phyloP scores from a whole-genome alignment of 345 rosid species.

The Salix exigua region DNA sequence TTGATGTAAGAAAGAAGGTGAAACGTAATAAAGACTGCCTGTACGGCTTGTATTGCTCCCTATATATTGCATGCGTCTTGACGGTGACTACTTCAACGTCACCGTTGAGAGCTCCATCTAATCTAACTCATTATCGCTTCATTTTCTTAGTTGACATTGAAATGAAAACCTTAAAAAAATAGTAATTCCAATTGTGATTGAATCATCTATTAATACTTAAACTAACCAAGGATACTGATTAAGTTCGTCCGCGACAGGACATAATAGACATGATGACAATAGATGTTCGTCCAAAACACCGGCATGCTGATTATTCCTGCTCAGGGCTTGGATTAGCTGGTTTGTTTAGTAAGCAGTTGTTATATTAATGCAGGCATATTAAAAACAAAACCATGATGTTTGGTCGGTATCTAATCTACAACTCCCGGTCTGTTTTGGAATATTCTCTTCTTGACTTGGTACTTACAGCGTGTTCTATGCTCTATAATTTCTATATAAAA shows the following conservation, averaged over 20 bases:
- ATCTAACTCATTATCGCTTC: conserved; percentile 24
- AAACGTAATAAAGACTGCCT: background rate
- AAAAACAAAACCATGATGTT: conserved; percentile 37
- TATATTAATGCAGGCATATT: conserved; percentile 24
- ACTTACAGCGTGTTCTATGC: background rate
- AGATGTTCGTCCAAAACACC: conserved; percentile 29
- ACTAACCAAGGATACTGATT: background rate
- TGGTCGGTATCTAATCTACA: conserved; percentile 48
- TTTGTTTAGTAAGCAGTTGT: conserved; percentile 23
- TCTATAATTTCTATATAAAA: background rate
- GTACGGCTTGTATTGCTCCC: background rate
- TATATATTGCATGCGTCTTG: conserved; percentile 23
- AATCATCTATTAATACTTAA: background rate
- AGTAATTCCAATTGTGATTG: background rate
- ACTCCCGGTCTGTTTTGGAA: background rate
- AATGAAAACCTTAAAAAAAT: background rate
- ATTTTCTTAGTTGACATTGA: background rate
- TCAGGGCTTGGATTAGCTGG: conserved; percentile 26
- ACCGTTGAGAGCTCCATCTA: conserved; percentile 43
- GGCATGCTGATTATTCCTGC: conserved; percentile 16
- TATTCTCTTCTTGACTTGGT: background rate
- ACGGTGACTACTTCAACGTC: conserved; percentile 24
- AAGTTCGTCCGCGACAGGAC: conserved; percentile 11
- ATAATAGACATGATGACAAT: conserved; percentile 6
- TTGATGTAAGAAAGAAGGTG: background rate